Base-by-base conservation (phyloP, 495 filamentous ascomycete genomes). In the Penicillium diatomitis region DNA sequence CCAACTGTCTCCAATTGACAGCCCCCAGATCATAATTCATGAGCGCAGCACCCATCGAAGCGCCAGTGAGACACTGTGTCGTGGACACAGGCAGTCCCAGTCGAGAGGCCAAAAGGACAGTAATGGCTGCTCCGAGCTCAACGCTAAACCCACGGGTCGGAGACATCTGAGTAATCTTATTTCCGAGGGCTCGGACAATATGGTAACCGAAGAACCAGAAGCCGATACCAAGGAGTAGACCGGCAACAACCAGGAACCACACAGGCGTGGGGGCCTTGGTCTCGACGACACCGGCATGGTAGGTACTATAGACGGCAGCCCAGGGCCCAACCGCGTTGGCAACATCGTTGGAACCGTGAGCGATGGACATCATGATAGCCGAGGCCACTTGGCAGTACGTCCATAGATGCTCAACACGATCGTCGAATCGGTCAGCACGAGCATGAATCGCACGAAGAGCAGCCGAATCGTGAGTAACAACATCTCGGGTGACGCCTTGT, bases 281-380 rank as follows among this genome's bases (percentile, higher is more conserved):
- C 38, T 69, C 61, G 4, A 77, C 62, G 1, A 38, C 55, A 6
- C 76, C 79, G 2, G 68, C 63, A 9, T 51, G 45, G 57, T 60
- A 88, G 43, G 80, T 76, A 40, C 63, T 59, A 69, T 78, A 87
- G 48, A 81, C 75, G 38, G 78, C 81, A 10, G 81, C 76, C 62
- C 75, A 84, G 28, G 83, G 83, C 3, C 85, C 85, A 50, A 86
- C 77, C 12, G 84, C 81, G 61, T 87, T 87, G 38, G 80, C 70
- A 45, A 87, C 76, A 56, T 87, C 85, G 67, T 89, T 89, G 48
- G 83, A 79, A 38, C 85, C 85, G 64, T 89, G 85, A 0, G 84
- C 78, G 51, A 89, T 85, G 9, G 82, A 86, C 41, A 81, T 79
- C 33, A 82, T 82, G 57, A 77, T 76, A 46, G 85, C 85, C 4